Base-by-base conservation (phyloP, 1,284 basidiomycete species). In the Cutaneotrichosporon sp. region DNA sequence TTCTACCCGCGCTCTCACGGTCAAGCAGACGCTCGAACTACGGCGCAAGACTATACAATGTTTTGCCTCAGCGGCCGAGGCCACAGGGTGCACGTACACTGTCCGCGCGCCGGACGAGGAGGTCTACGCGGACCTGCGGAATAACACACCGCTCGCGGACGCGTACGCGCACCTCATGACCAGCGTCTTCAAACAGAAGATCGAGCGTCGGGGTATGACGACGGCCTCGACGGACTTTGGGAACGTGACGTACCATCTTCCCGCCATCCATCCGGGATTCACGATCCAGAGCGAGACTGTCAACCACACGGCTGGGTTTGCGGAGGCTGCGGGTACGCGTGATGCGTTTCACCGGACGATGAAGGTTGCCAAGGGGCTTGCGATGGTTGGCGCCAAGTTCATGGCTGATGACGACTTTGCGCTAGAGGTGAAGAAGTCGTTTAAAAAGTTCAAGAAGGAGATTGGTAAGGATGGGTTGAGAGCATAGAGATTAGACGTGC, bases 281-380 rank as follows among this genome's bases (percentile, higher is more conserved):
- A 20, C 10, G 12, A 46, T 55, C 24, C 17, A 38, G n/a, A 44
- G 44, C 19, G 44, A 51, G 14, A 45, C 57, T 7, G 50, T 59
- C 43, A 66, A 66, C 51, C 64, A 66, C 46, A 66, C 64, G 6
- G 51, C 60, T n/a, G 62, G 58, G 19, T 66, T 66, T 33, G 49
- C 62, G 17, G 58, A 49, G 19, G 59, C 57, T 4, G 62, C 66
- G 4, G 61, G 59, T 12, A 64, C 54, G 17, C 53, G 51, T 14
- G 67, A 64, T 54, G 61, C 64, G 10, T 62, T 75, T 63, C 29
- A 51, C 33, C 52, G 62, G 16, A 57, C 66, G 8, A 65, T 74
- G 51, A 63, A 71, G 42, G 71, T 69, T 2, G 64, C 73, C 9
- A 66, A 69, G 38, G 73, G 66, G 1, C 65, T 76, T n/a, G 71